These are phyloP conservation scores for Pelargonium myrrhifolium DNA, from an alignment of 441 rosid species.

Conservation along the genomic window DNA sequence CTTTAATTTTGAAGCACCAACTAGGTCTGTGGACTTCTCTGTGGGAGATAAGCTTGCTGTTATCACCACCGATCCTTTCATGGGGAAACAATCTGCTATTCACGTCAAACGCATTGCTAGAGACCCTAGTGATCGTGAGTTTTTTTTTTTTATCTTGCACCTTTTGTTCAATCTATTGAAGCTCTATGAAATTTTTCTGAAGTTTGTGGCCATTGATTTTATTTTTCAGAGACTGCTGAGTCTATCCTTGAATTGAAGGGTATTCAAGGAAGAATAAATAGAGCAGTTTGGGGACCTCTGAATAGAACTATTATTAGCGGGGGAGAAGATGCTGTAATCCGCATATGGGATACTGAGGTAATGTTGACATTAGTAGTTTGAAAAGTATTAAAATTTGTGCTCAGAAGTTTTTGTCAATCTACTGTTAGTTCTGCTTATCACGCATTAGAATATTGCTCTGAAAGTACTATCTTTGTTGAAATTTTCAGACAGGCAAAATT, in stretches of 20 bases:
- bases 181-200: background rate
- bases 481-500: constrained; percentile 68
- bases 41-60: constrained; percentile 78
- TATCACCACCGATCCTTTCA: constrained; percentile 85
- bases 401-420: background rate
- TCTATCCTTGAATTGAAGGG: constrained; percentile 55
- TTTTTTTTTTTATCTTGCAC: background rate
- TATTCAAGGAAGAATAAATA: constrained; percentile 76
- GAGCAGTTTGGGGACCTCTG: constrained; percentile 94
- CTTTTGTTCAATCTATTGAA: background rate
- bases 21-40: constrained; percentile 77
- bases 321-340: constrained; percentile 76
- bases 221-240: constrained; percentile 50
- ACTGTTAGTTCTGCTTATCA: background rate
- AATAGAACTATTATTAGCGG: constrained; percentile 71
- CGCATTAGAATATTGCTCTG: background rate
- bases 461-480: background rate
- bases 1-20: constrained; percentile 69
- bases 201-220: background rate
- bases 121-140: constrained; percentile 65
- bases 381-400: background rate
- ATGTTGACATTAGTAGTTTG: background rate
- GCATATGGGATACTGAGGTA: constrained; percentile 93
- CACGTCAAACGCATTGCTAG: constrained; percentile 69
- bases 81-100: constrained; percentile 71